Evolutionary conservation across 805 yeast genomes (phyloP).

Genomic region (Ogataea methanolica): DNA sequence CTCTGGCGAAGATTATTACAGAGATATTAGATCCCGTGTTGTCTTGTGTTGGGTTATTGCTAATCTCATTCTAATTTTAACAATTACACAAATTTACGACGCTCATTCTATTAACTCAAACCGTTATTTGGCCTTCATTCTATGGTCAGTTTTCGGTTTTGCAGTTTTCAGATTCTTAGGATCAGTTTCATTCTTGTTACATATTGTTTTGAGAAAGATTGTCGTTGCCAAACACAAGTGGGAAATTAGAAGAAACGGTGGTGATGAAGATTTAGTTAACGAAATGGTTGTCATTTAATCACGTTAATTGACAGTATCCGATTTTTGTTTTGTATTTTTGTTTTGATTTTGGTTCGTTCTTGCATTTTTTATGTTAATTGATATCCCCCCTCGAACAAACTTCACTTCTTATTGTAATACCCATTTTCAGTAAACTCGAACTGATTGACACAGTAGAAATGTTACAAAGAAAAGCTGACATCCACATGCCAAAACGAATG

Average conservation of each 20-base stretch:
- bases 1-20: slow-evolving; percentile 78
- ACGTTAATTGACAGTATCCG: not conserved
- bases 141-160: slow-evolving; percentile 89
- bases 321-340: not conserved
- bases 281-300: slow-evolving; percentile 16
- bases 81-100: slow-evolving; percentile 76
- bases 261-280: slow-evolving; percentile 13
- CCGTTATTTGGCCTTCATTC: slow-evolving; percentile 73
- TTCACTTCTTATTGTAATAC: too few relatives aligned
- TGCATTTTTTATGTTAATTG: not conserved
- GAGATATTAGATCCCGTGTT: slow-evolving; percentile 91
- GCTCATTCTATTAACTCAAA: slow-evolving; percentile 64
- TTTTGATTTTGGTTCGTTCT: not conserved
- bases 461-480: too few relatives aligned
- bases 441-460: too few relatives aligned
- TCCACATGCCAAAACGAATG: too few relatives aligned
- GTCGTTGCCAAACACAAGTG: slow-evolving; percentile 30
- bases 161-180: slow-evolving; percentile 82
- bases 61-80: slow-evolving; percentile 78
- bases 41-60: slow-evolving; percentile 92
- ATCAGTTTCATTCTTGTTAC: slow-evolving; percentile 62
- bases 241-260: slow-evolving; percentile 19
- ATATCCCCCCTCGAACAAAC: too few relatives aligned
- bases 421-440: too few relatives aligned
- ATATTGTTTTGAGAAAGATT: slow-evolving; percentile 29